A percentile compares a stretch with the other conserved stretches of the same genome.
phyloP scores from a whole-genome alignment of 257 asterid species.

The Solanum rostratum region DNA sequence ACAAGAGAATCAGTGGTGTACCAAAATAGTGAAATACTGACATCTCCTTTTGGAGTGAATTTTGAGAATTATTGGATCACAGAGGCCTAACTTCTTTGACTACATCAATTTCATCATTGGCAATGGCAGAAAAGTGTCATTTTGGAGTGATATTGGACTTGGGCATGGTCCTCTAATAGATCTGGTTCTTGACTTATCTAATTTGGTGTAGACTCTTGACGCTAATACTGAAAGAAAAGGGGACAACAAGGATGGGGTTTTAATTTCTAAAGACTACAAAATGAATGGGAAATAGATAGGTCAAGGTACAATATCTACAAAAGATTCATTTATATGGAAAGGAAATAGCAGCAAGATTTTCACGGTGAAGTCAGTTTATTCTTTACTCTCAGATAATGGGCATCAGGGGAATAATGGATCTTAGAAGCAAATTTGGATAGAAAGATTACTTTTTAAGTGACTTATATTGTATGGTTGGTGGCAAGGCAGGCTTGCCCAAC shows the following conservation, averaged over 20 bases:
- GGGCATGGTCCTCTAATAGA: background rate
- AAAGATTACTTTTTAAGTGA: background rate
- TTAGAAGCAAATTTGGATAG: background rate
- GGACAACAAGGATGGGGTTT: background rate
- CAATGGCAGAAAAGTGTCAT: background rate
- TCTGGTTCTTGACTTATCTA: background rate
- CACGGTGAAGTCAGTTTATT: background rate
- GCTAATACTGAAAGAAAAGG: background rate
- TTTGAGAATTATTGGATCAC: background rate
- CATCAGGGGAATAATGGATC: background rate
- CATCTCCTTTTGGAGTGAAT: background rate
- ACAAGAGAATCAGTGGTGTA: background rate
- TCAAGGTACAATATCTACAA: background rate
- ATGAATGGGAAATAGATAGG: background rate
- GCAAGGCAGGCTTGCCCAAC: background rate
- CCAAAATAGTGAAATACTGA: background rate
- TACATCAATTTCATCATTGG: background rate
- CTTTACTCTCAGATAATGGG: background rate
- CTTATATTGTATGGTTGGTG: background rate
- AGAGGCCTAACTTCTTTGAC: background rate
- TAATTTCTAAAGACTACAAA: background rate
- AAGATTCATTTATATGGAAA: background rate
- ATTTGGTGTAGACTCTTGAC: background rate
- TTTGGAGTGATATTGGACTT: background rate
- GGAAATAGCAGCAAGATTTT: background rate